A percentile compares a stretch with the other conserved stretches of the same genome.
Evolutionary conservation across 805 yeast species (phyloP).

Genomic region (Metschnikowia orientalis): DNA sequence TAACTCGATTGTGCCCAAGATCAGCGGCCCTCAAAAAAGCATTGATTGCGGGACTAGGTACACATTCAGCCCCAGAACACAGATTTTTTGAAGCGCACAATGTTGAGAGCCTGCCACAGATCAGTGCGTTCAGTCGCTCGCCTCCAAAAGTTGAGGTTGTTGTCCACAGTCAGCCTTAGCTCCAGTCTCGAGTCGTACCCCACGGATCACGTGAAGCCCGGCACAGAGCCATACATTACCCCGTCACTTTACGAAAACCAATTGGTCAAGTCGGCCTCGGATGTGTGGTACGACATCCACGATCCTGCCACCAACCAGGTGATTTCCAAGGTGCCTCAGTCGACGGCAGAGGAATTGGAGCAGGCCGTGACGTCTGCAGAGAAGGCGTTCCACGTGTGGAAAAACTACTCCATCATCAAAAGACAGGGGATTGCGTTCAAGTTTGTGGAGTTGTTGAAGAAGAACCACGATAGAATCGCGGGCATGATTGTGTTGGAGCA

Average conservation of each 20-base stretch:
- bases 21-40: neutral
- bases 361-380: conserved; percentile 63
- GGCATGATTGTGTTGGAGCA: conserved; percentile 46
- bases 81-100: conserved; percentile 1
- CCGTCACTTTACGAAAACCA: conserved; percentile 51
- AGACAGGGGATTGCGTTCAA: conserved; percentile 73
- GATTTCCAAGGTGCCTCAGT: conserved; percentile 67
- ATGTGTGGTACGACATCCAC: conserved; percentile 58
- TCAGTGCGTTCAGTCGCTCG: conserved; percentile 7
- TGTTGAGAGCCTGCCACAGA: conserved; percentile 13
- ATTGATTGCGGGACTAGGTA: too few species aligned
- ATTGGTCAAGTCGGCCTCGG: conserved; percentile 46
- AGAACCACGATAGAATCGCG: conserved; percentile 66
- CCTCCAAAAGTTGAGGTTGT: conserved; percentile 6
- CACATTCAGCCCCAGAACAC: too few species aligned
- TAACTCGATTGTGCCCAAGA: neutral
- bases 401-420: conserved; percentile 50
- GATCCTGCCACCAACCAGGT: conserved; percentile 73
- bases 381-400: conserved; percentile 58
- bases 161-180: conserved; percentile 19
- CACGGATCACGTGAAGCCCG: conserved; percentile 32
- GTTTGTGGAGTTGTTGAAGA: conserved; percentile 58
- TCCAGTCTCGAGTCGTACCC: conserved; percentile 39
- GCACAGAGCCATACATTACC: conserved; percentile 44
- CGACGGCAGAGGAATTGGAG: conserved; percentile 60